Percentiles rank a stretch among this genome's conserved stretches.
Evolutionary conservation across 2,329 filamentous ascomycete genomes (phyloP).

Genomic region (Mycogone perniciosa): DNA sequence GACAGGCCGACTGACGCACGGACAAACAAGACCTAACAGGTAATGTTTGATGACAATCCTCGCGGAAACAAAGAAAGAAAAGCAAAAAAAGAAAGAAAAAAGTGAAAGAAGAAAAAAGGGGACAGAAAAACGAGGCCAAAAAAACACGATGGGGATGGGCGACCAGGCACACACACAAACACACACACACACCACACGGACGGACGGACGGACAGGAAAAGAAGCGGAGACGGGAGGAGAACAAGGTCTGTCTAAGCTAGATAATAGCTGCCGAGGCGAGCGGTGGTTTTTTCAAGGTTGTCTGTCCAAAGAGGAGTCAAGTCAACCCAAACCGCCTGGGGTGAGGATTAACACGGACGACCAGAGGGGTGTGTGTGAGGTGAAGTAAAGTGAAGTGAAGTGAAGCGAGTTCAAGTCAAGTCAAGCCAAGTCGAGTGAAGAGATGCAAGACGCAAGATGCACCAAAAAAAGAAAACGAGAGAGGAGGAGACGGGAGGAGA

Average conservation of each 20-base stretch:
- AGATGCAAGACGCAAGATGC: not conserved
- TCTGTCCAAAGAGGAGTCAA: not conserved
- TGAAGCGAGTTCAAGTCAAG: not conserved
- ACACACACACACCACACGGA: not conserved
- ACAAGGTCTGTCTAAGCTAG: constrained; percentile 2
- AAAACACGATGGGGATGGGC: constrained; percentile 6
- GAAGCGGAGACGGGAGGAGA: constrained; percentile 14
- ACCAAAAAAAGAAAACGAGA: not conserved
- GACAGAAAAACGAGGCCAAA: constrained; percentile 1
- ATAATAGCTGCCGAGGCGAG: constrained; percentile 2
- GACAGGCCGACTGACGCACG: not conserved
- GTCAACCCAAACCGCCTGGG: constrained; percentile 8
- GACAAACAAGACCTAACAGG: constrained; percentile 2
- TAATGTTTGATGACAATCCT: not conserved
- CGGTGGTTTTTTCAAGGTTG: constrained; percentile 5
- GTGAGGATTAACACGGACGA: constrained; percentile 2
- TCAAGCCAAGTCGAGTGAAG: not conserved
- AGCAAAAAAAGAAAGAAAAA: not conserved
- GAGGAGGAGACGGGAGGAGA: not conserved
- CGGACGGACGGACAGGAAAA: constrained; percentile 1
- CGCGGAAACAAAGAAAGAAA: not conserved
- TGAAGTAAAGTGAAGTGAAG: not conserved
- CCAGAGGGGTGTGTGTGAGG: constrained; percentile 6
- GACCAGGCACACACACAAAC: not conserved
- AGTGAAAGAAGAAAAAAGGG: constrained; percentile 21